phyloP scores from a whole-genome alignment of 768 basidiomycete genomes.

The Boletus sp. region DNA sequence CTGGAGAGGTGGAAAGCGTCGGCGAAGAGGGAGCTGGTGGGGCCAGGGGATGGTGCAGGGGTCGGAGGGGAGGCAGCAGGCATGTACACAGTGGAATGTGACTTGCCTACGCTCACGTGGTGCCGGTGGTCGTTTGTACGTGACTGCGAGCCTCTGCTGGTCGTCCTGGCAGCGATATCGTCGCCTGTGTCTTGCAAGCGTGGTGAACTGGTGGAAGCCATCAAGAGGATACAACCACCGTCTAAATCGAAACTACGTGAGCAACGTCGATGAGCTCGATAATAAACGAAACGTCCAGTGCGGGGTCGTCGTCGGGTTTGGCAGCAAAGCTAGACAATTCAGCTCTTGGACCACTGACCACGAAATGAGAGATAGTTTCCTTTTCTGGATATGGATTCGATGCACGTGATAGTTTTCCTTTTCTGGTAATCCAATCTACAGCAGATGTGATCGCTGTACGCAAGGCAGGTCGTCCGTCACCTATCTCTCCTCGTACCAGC shows the following conservation, averaged over 20 bases:
- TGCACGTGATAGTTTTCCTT: constrained; percentile 13
- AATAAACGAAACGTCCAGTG: neutral
- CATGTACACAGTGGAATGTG: constrained; percentile 43
- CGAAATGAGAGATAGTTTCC: constrained; percentile 13
- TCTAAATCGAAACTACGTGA: neutral
- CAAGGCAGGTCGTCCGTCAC: neutral
- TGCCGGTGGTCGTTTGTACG: constrained; percentile 15
- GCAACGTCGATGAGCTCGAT: neutral
- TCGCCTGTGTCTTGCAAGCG: constrained; percentile 8
- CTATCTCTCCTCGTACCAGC: neutral
- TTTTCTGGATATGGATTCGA: neutral
- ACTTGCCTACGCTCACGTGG: constrained; percentile 14
- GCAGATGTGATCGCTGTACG: neutral
- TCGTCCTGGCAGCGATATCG: constrained; percentile 7
- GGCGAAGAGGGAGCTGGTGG: constrained; percentile 50
- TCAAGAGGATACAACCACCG: neutral
- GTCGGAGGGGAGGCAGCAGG: constrained; percentile 59
- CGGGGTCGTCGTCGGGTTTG: constrained; percentile 4
- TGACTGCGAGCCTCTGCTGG: constrained; percentile 10
- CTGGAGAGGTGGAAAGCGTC: constrained; percentile 21
- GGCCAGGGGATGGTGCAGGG: constrained; percentile 56
- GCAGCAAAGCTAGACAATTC: neutral
- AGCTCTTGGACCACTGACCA: too few species aligned
- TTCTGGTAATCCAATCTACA: constrained; percentile 6
- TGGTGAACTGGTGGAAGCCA: constrained; percentile 12